phyloP scores from a whole-genome alignment of 768 basidiomycete genomes.

The Collybia nuda region DNA sequence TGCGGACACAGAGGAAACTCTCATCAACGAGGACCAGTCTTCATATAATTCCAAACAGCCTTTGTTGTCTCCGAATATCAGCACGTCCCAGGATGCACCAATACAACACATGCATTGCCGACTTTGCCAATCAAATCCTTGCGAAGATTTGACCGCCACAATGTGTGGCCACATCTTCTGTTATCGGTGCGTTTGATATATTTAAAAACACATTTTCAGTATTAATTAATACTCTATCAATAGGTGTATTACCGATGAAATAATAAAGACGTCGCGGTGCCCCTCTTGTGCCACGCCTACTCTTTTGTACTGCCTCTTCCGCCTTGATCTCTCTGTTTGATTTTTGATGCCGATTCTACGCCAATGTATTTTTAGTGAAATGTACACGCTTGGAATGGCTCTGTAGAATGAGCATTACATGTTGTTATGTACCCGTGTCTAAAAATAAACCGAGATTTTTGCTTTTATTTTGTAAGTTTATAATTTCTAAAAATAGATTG shows the following conservation, averaged over 20 bases:
- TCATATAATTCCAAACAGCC: too few relatives aligned
- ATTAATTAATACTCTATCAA: constrained; percentile 3
- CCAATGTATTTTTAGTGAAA: too few relatives aligned
- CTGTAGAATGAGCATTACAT: too few relatives aligned
- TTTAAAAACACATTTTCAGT: background rate
- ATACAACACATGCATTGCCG: constrained; percentile 44
- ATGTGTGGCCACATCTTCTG: constrained; percentile 69
- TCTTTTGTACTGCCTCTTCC: constrained; percentile 55
- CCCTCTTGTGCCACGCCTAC: constrained; percentile 52
- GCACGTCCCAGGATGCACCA: background rate
- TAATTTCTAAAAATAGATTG: too few relatives aligned
- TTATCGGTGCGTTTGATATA: constrained; percentile 36
- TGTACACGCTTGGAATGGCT: too few relatives aligned
- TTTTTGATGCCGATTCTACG: background rate
- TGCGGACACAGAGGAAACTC: too few relatives aligned
- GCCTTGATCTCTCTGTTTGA: constrained; percentile 35
- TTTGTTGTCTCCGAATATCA: too few relatives aligned
- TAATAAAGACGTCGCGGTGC: constrained; percentile 46
- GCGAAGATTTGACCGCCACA: constrained; percentile 54
- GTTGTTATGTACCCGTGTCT: too few relatives aligned
- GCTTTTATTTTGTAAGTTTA: too few relatives aligned
- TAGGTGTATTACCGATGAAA: constrained; percentile 55
- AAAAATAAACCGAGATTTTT: too few relatives aligned
- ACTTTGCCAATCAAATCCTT: constrained; percentile 45
- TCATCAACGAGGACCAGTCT: too few relatives aligned